phyloP scores from a whole-genome alignment of 306 rosid species.

The Ormosia semicastrata region DNA sequence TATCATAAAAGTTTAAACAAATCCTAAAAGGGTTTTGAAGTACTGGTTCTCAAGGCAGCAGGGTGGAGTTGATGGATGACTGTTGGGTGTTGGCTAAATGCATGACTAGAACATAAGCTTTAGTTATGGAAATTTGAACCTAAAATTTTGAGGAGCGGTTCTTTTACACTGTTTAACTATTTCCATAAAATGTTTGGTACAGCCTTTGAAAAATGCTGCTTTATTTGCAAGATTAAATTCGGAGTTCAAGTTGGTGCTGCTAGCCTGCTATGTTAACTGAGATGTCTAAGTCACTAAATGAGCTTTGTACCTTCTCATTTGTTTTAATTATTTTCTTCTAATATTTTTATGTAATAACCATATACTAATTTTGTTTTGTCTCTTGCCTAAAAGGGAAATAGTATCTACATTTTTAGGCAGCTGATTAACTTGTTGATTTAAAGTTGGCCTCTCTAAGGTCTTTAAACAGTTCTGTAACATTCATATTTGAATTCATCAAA shows the following conservation, averaged over 20 bases:
- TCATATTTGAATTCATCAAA: conserved; percentile 3
- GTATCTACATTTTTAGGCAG: neutral
- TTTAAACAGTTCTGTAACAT: neutral
- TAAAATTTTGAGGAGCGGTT: neutral
- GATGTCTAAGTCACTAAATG: neutral
- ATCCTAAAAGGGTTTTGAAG: conserved; percentile 7
- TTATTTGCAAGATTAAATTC: neutral
- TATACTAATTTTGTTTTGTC: conserved; percentile 8
- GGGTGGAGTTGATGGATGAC: neutral
- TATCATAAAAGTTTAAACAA: neutral
- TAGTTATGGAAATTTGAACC: conserved; percentile 9
- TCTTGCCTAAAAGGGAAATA: conserved; percentile 2
- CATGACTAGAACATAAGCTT: conserved; percentile 16
- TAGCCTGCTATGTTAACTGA: neutral
- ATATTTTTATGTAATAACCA: neutral
- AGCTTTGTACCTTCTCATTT: neutral
- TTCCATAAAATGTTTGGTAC: neutral
- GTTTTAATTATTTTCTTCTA: neutral
- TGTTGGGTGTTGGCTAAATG: neutral
- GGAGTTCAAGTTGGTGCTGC: neutral
- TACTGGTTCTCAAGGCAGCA: neutral
- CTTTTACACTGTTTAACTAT: neutral
- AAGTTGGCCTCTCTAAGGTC: neutral
- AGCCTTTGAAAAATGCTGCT: neutral
- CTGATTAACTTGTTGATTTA: neutral